Percentiles rank a stretch among this genome's conserved stretches.
Conservation (phyloP, 1,284 basidiomycete species). For the Sporisorium exsertum region DNA sequence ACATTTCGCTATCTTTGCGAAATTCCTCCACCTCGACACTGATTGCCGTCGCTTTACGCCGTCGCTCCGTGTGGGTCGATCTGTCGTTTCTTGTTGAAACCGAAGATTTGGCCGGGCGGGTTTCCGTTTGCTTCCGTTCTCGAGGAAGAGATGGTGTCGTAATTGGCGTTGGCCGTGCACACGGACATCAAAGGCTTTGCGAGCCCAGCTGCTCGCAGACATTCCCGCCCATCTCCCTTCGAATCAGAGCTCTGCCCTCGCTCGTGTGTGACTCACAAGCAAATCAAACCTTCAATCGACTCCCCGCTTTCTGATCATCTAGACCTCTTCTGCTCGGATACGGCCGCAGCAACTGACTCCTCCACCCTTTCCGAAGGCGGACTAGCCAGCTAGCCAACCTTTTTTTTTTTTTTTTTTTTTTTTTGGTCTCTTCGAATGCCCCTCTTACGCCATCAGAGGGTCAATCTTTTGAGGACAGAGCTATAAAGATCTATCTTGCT, state of each 20-base stretch:
- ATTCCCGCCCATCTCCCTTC: slow-evolving; percentile 11
- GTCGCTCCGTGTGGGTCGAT: slow-evolving; percentile 1
- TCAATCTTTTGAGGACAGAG: neutral
- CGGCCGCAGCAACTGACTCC: neutral
- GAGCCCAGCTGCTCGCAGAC: neutral
- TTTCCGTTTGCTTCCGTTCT: slow-evolving; percentile 23
- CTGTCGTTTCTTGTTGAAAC: neutral
- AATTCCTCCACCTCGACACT: slow-evolving; percentile 20
- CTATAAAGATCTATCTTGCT: neutral
- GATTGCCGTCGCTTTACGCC: neutral
- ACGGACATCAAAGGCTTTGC: neutral
- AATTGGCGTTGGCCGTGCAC: slow-evolving; percentile 17
- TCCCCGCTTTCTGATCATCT: neutral
- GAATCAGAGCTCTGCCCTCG: neutral
- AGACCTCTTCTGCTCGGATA: neutral
- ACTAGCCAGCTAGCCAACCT: neutral
- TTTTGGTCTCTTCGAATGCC: no score
- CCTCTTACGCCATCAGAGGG: neutral
- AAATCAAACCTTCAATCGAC: neutral
- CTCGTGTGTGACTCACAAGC: slow-evolving; percentile 5
- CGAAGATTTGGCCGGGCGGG: slow-evolving; percentile 6
- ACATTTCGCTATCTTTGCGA: slow-evolving; percentile 17
- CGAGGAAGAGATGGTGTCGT: slow-evolving; percentile 2
- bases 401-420: neutral
- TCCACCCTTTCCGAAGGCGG: slow-evolving; percentile 9